A percentile compares a stretch with the other conserved stretches of the same genome.
These are phyloP conservation scores for Conringia planisiliqua DNA, from an alignment of 345 rosid genomes.

Conservation along the genomic window DNA sequence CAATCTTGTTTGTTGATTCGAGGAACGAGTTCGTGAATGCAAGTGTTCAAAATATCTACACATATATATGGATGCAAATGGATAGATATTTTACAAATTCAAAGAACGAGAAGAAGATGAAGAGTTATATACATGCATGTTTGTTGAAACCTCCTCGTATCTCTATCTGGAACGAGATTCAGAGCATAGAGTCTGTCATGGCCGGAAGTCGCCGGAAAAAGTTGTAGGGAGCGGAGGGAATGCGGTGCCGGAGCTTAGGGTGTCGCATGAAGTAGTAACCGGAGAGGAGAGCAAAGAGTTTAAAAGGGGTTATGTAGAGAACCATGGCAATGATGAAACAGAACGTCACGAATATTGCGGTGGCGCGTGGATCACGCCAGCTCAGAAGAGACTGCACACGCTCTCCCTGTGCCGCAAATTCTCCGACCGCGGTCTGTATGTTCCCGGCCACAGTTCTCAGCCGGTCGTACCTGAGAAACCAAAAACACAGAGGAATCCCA, in stretches of 20 bases:
- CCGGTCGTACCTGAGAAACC: conserved; percentile 52
- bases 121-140: neutral
- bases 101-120: neutral
- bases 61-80: neutral
- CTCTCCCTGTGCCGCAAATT: conserved; percentile 93
- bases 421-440: too few species aligned
- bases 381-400: conserved; percentile 71
- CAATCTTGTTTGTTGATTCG: neutral
- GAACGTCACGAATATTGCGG: conserved; percentile 62
- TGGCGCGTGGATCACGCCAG: conserved; percentile 97
- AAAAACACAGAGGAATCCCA: neutral
- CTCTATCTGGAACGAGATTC: neutral
- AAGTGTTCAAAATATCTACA: neutral
- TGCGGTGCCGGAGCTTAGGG: conserved; percentile 68
- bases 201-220: conserved; percentile 92
- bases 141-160: neutral
- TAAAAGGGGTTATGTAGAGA: conserved; percentile 78
- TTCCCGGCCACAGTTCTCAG: conserved; percentile 73
- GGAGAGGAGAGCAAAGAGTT: conserved; percentile 53
- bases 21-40: neutral
- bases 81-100: neutral
- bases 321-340: conserved; percentile 66
- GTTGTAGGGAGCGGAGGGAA: conserved; percentile 72
- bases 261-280: conserved; percentile 79
- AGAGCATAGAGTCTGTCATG: conserved; percentile 76